Conservation (phyloP, 768 basidiomycete genomes). For the Pleurotus eryngii region DNA sequence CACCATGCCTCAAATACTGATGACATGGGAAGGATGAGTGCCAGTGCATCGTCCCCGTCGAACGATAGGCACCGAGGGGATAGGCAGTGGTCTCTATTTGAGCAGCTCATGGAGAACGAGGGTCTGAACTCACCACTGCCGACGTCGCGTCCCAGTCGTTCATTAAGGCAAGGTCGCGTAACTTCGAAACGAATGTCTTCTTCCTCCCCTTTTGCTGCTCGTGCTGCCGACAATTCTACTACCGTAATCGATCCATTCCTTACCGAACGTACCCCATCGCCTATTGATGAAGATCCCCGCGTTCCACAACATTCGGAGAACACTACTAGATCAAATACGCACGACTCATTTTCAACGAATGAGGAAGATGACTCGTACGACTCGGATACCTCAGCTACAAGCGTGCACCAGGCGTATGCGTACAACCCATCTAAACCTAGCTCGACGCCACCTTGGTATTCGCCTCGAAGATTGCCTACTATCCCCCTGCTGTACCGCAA, state of each 20-base stretch:
- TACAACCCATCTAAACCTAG: slow-evolving; percentile 2
- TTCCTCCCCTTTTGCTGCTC: neutral
- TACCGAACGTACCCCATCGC: slow-evolving; percentile 10
- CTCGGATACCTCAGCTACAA: slow-evolving; percentile 5
- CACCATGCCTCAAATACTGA: slow-evolving; percentile 13
- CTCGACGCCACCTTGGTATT: slow-evolving; percentile 6
- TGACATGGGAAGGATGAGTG: slow-evolving; percentile 10
- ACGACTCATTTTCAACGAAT: slow-evolving; percentile 11
- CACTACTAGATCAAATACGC: neutral
- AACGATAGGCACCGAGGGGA: slow-evolving; percentile 7
- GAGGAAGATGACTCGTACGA: slow-evolving; percentile 14
- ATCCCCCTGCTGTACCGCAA: slow-evolving; percentile 59
- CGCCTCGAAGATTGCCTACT: slow-evolving; percentile 24
- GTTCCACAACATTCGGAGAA: neutral
- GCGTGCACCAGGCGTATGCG: too few species aligned
- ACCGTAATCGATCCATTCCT: slow-evolving; percentile 12
- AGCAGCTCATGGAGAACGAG: slow-evolving; percentile 69
- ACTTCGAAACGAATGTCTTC: neutral
- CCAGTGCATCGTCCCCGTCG: slow-evolving; percentile 15
- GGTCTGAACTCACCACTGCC: slow-evolving; percentile 33
- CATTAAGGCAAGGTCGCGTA: neutral
- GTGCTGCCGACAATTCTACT: neutral
- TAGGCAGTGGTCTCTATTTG: slow-evolving; percentile 62
- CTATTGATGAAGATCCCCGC: slow-evolving; percentile 10
- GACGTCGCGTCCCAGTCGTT: slow-evolving; percentile 11